phyloP scores from a whole-genome alignment of 345 rosid genomes.

The Leavenworthia alabamica region DNA sequence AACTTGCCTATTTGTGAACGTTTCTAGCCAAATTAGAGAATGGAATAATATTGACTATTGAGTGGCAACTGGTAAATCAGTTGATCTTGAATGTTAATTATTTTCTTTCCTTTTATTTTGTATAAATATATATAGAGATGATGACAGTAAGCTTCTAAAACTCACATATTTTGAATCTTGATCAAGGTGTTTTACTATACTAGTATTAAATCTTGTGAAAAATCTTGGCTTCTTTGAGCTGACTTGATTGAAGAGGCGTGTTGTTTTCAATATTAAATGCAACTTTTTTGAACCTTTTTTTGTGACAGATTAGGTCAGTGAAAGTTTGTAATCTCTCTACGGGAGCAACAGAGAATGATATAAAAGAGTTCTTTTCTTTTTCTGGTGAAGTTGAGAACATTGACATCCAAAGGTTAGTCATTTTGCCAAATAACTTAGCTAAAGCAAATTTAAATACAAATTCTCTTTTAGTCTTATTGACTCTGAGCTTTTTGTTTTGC shows the following conservation, averaged over 20 bases:
- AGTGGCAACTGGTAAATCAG: no score
- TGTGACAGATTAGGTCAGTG: slow-evolving; percentile 52
- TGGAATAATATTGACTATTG: no score
- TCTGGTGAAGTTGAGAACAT: slow-evolving; percentile 79
- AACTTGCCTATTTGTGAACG: no score
- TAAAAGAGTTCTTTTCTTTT: slow-evolving; percentile 89
- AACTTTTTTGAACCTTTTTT: background rate
- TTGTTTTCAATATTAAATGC: background rate
- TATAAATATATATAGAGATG: no score
- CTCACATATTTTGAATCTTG: background rate
- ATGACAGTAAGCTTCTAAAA: background rate
- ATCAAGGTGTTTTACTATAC: background rate
- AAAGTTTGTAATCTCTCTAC: slow-evolving; percentile 72
- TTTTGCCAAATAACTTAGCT: background rate
- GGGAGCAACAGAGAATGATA: slow-evolving; percentile 62
- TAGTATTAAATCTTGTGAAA: background rate
- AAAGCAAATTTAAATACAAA: background rate
- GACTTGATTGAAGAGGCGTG: background rate
- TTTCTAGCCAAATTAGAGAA: no score
- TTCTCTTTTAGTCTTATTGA: background rate
- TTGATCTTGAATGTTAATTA: no score
- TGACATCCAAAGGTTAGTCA: slow-evolving; percentile 51
- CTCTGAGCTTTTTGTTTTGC: background rate
- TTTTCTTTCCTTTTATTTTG: background rate
- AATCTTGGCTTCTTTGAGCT: background rate